These are phyloP conservation scores for Carallia pectinifolia DNA, from an alignment of 345 rosid genomes.

Conservation along the genomic window DNA sequence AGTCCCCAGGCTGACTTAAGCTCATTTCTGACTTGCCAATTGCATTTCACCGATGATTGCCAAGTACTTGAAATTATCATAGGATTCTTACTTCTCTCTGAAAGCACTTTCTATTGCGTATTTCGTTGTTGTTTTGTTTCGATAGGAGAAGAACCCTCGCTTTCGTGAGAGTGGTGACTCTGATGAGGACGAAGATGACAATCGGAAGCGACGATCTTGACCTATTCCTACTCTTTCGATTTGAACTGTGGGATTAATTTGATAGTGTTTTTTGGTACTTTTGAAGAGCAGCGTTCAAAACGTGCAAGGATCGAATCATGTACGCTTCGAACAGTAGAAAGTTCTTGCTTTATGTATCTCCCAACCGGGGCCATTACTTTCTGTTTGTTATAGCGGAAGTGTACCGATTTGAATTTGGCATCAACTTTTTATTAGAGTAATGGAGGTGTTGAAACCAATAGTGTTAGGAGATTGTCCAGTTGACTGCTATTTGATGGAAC, in stretches of 20 bases:
- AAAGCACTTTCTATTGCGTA: not conserved
- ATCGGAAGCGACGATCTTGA: constrained; percentile 50
- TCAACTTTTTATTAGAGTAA: too few relatives aligned
- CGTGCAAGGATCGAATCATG: too few relatives aligned
- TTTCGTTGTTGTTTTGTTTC: constrained; percentile 6
- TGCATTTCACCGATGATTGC: not conserved
- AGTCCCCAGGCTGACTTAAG: not conserved
- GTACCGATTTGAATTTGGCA: too few relatives aligned
- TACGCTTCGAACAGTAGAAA: too few relatives aligned
- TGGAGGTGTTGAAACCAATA: too few relatives aligned
- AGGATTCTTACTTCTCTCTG: not conserved
- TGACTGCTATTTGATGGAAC: too few relatives aligned
- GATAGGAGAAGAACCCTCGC: constrained; percentile 96
- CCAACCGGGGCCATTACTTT: too few relatives aligned
- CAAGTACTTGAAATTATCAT: not conserved
- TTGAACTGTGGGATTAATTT: not conserved
- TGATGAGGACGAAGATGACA: constrained; percentile 91
- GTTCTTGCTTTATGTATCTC: too few relatives aligned
- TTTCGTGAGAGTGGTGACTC: constrained; percentile 96
- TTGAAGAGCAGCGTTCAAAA: too few relatives aligned
- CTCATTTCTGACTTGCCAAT: not conserved
- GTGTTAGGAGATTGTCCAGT: too few relatives aligned
- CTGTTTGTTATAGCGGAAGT: too few relatives aligned
- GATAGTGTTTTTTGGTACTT: not conserved
- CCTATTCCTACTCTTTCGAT: not conserved